phyloP scores from a whole-genome alignment of 2,329 filamentous ascomycete genomes.

The Akanthomyces lecanii region DNA sequence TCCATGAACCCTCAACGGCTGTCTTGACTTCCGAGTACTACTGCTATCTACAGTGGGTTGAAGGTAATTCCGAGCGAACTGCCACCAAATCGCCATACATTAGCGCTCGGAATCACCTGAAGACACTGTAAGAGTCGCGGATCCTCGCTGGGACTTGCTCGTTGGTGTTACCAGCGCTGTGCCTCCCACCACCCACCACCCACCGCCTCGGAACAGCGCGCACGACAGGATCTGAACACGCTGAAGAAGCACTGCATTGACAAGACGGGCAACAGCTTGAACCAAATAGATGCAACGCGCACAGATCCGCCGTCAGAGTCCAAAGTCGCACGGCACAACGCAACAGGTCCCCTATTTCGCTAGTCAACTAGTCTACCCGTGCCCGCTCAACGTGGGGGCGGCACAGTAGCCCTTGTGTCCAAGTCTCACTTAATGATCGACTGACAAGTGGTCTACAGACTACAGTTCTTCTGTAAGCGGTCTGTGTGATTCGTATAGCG shows the following conservation, averaged over 20 bases:
- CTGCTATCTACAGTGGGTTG: not conserved
- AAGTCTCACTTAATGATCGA: not conserved
- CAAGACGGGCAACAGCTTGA: not conserved
- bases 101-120: too few species aligned
- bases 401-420: not conserved
- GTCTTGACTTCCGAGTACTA: not conserved
- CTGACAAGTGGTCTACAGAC: not conserved
- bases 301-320: not conserved
- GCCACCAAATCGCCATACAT: too few species aligned
- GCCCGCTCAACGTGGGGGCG: not conserved
- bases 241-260: not conserved
- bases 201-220: not conserved
- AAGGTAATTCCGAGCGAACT: too few species aligned
- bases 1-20: slow-evolving; percentile 1
- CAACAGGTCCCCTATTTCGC: not conserved
- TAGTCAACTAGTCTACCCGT: not conserved
- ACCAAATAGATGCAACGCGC: not conserved
- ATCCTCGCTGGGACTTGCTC: not conserved
- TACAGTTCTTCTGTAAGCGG: not conserved
- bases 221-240: not conserved
- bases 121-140: not conserved
- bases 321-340: not conserved
- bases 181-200: not conserved
- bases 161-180: not conserved
- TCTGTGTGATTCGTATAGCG: not conserved